Evolutionary conservation across 306 rosid species (phyloP).

Genomic region (Inga oerstediana): DNA sequence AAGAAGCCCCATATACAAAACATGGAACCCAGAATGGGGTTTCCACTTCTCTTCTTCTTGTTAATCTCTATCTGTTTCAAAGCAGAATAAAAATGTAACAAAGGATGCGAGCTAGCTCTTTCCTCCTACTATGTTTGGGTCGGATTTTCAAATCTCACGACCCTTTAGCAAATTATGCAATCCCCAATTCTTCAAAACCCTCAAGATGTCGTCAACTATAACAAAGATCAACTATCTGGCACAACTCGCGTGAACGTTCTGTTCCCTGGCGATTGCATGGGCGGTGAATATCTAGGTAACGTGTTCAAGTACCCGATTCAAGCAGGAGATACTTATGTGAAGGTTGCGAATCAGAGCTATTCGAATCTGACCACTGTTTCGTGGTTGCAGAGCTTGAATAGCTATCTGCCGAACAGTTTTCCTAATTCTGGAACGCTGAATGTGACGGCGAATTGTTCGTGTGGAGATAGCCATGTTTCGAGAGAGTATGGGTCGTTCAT

Average conservation of each 20-base stretch:
- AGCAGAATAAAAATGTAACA: conserved; percentile 54
- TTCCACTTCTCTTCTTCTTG: conserved; percentile 23
- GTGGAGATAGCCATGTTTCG: conserved; percentile 60
- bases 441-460: conserved; percentile 67
- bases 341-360: conserved; percentile 36
- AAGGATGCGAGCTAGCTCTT: conserved; percentile 53
- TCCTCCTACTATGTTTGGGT: conserved; percentile 54
- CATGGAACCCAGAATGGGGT: conserved; percentile 20
- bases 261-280: conserved; percentile 59
- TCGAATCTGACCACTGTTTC: conserved; percentile 54
- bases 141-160: conserved; percentile 21
- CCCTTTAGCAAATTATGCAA: conserved; percentile 34
- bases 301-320: conserved; percentile 40
- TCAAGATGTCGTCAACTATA: conserved; percentile 32
- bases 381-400: conserved; percentile 47
- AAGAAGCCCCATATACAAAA: not conserved
- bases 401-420: conserved; percentile 28
- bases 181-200: conserved; percentile 6
- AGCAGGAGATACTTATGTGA: conserved; percentile 31
- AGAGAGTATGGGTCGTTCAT: conserved; percentile 66
- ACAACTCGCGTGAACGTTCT: conserved; percentile 54
- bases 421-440: conserved; percentile 35
- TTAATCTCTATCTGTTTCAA: conserved; percentile 1
- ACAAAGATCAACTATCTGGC: too few species aligned
- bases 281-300: conserved; percentile 51